A percentile compares a stretch with the other conserved stretches of the same genome.
Conservation (phyloP, 352 stramenopile genomes). For the Globisporangium parvum region DNA sequence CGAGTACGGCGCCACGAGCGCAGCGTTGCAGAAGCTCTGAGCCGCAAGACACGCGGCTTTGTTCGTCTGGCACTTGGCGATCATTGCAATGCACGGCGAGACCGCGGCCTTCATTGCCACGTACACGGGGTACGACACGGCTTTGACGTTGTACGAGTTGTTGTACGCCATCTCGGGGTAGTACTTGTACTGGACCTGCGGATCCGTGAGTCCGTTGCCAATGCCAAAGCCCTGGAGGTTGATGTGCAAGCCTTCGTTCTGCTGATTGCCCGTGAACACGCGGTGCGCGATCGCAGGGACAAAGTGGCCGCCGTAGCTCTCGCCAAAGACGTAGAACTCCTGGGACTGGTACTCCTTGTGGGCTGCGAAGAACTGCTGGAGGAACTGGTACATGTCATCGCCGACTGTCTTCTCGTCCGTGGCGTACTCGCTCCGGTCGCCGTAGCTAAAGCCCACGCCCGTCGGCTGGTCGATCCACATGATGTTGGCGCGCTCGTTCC, state of each 20-base stretch:
- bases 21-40: slow-evolving; percentile 48
- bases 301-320: slow-evolving; percentile 69
- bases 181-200: slow-evolving; percentile 59
- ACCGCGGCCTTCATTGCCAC: slow-evolving; percentile 46
- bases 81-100: slow-evolving; percentile 49
- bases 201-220: slow-evolving; percentile 69
- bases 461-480: slow-evolving; percentile 72
- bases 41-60: slow-evolving; percentile 32
- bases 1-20: slow-evolving; percentile 46
- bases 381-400: slow-evolving; percentile 65
- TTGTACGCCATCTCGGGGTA: slow-evolving; percentile 69
- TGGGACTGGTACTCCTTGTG: slow-evolving; percentile 40
- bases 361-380: slow-evolving; percentile 59
- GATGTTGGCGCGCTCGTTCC: slow-evolving; percentile 61
- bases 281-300: slow-evolving; percentile 47
- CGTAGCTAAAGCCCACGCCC: slow-evolving; percentile 63
- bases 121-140: slow-evolving; percentile 35
- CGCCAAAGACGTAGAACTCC: slow-evolving; percentile 56
- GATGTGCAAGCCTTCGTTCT: slow-evolving; percentile 16
- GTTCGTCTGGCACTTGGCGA: slow-evolving; percentile 46
- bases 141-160: slow-evolving; percentile 68
- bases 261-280: slow-evolving; percentile 40
- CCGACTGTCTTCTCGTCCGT: slow-evolving; percentile 43
- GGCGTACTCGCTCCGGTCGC: slow-evolving; percentile 29
- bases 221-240: slow-evolving; percentile 60